Percentiles rank a stretch among this genome's conserved stretches.
Conservation (phyloP, 805 yeast species). For the Sugiyamaella qingdaonensis region DNA sequence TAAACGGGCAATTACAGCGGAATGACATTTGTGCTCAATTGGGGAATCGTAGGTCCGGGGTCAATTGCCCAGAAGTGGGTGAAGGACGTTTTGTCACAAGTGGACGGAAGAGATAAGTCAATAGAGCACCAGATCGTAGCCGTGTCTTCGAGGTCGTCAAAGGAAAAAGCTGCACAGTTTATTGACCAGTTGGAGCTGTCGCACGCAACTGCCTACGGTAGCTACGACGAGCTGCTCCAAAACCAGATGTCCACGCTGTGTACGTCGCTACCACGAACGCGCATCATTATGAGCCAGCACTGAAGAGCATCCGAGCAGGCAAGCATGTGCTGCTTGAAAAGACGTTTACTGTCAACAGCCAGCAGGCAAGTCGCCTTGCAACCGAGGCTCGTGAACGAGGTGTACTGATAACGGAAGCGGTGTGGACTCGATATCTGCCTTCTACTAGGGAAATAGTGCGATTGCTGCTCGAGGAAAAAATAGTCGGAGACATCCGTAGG, state of each 20-base stretch:
- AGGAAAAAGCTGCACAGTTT: slow-evolving; percentile 19
- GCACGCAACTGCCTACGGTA: slow-evolving; percentile 13
- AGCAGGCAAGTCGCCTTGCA: slow-evolving; percentile 41
- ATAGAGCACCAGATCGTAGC: slow-evolving; percentile 19
- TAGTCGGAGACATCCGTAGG: slow-evolving; percentile 45
- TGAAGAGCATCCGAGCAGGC: slow-evolving; percentile 40
- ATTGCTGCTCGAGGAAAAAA: slow-evolving; percentile 38
- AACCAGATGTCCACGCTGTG: slow-evolving; percentile 42
- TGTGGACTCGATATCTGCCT: slow-evolving; percentile 42
- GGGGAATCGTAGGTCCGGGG: slow-evolving; percentile 18
- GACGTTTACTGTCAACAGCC: slow-evolving; percentile 47
- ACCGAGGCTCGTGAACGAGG: slow-evolving; percentile 42
- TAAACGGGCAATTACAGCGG: no score
- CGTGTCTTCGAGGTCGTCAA: slow-evolving; percentile 20
- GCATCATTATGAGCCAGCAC: slow-evolving; percentile 44
- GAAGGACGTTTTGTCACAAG: slow-evolving; percentile 13
- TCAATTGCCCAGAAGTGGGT: slow-evolving; percentile 22
- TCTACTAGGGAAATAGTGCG: slow-evolving; percentile 34
- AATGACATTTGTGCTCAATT: background rate
- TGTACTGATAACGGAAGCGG: slow-evolving; percentile 53
- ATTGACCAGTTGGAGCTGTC: background rate
- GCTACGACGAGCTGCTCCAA: slow-evolving; percentile 40
- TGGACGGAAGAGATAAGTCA: slow-evolving; percentile 10
- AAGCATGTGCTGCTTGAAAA: slow-evolving; percentile 54
- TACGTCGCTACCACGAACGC: slow-evolving; percentile 53